phyloP scores from a whole-genome alignment of 2,329 filamentous ascomycete species.

The Ampelomyces quisqualis region DNA sequence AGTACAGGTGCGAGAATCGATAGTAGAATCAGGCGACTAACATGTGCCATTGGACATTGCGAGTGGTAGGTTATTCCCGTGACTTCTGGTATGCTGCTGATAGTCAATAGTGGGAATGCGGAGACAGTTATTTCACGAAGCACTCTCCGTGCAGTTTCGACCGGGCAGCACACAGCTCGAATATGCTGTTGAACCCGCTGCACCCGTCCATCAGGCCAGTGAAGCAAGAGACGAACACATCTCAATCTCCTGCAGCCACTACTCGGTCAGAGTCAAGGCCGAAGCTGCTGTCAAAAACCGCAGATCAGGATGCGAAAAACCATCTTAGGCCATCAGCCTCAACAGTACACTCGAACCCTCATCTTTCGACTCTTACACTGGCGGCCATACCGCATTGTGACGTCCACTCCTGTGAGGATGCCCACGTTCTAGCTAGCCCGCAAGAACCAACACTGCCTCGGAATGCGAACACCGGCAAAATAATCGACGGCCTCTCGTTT shows the following conservation, averaged over 20 bases:
- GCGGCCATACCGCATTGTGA: neutral
- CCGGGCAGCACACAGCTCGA: slow-evolving; percentile 20
- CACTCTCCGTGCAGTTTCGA: slow-evolving; percentile 30
- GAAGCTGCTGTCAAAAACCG: slow-evolving; percentile 1
- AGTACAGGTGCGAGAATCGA: too few species aligned
- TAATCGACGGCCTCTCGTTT: slow-evolving; percentile 14
- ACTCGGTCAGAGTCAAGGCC: slow-evolving; percentile 1
- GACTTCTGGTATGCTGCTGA: slow-evolving; percentile 4
- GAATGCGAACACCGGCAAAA: slow-evolving; percentile 17
- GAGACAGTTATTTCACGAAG: slow-evolving; percentile 33
- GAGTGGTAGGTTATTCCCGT: slow-evolving; percentile 5
- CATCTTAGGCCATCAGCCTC: neutral
- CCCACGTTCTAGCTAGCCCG: neutral
- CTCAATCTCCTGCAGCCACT: slow-evolving; percentile 1
- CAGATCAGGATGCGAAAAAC: neutral
- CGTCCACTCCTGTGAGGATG: neutral
- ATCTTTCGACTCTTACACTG: neutral
- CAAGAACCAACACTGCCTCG: slow-evolving; percentile 5
- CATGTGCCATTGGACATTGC: slow-evolving; percentile 33
- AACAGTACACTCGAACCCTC: neutral
- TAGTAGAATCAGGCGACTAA: slow-evolving; percentile 1
- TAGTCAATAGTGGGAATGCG: slow-evolving; percentile 24
- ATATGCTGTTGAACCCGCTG: slow-evolving; percentile 24
- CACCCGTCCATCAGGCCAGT: slow-evolving; percentile 22
- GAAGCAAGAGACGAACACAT: slow-evolving; percentile 1